Base-by-base conservation (phyloP, 495 filamentous ascomycete genomes). In the Haplographium delicatum region DNA sequence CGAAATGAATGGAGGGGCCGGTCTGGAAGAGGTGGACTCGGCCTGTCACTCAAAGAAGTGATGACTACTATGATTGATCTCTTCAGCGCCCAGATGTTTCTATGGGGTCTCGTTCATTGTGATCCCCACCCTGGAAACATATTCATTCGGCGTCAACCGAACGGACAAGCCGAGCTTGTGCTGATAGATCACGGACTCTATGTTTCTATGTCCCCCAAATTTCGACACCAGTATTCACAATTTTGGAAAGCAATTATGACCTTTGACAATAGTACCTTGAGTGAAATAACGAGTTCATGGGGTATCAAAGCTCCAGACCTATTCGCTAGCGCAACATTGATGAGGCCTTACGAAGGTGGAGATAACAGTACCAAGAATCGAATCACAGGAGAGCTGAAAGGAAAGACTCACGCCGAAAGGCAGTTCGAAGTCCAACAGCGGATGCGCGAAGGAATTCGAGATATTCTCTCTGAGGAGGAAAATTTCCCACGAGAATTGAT, bases 51-150 rank as follows among this genome's bases (percentile, higher is more conserved):
- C 18, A 86, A 87, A 54, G 80, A 90, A 37, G 86, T 94, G 38
- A 97, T 97, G 91, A 86, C 85, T 3, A 95, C 88, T 20, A 96
- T 96, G 83, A 80, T 96, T 27, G 91, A 95, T 61, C 72, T 96
- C 16, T 97, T 97, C 72, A 87, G 84, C 11, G 91, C 90, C 1
- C 91, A 96, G 58, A 96, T 98, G 79, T 97, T 96, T 70, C 81
- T 95, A 52, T 96, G 88, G 83, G 91, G 91, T 18, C 77, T 82
- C 34, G 86, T 97, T 1, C 91, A 97, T 68, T 95, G 90, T 66
- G 91, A 98, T 64, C 91, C 91, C 2, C 91, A 98, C 60, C 93
- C 93, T 0, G 91, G 91, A 0, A 98, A 98, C 65, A 94, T 98
- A 61, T 94, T 98, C 68, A 85, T 96, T 61, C 81, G 91, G 1